Evolutionary conservation across 345 rosid genomes (phyloP).

Genomic region (Brassica incana): DNA sequence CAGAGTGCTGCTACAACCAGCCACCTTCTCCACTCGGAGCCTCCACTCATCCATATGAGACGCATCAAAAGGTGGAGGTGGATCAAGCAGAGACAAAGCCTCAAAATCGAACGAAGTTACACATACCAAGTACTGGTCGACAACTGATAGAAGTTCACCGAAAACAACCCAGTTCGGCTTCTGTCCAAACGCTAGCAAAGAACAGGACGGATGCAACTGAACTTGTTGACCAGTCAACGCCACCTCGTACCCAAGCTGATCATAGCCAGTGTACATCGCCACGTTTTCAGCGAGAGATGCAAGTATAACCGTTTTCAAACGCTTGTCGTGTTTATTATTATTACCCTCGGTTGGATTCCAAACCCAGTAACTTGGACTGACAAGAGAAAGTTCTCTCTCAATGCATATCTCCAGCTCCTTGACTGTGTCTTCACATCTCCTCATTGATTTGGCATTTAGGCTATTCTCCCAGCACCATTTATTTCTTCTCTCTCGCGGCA

Average conservation of each 20-base stretch:
- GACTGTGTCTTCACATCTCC: slow-evolving; percentile 82
- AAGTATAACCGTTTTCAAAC: slow-evolving; percentile 63
- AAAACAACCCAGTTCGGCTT: slow-evolving; percentile 93
- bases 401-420: slow-evolving; percentile 69
- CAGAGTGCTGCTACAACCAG: slow-evolving; percentile 57
- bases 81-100: slow-evolving; percentile 51
- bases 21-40: slow-evolving; percentile 58
- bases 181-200: slow-evolving; percentile 67
- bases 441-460: slow-evolving; percentile 86
- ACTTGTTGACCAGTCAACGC: slow-evolving; percentile 71
- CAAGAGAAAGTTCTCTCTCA: slow-evolving; percentile 56
- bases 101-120: slow-evolving; percentile 82
- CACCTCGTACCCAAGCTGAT: slow-evolving; percentile 87
- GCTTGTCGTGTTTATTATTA: slow-evolving; percentile 42
- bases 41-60: slow-evolving; percentile 51
- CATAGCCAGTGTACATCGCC: slow-evolving; percentile 83
- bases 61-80: slow-evolving; percentile 73
- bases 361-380: slow-evolving; percentile 61
- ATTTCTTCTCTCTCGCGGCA: slow-evolving; percentile 53
- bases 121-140: slow-evolving; percentile 73
- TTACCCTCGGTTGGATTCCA: slow-evolving; percentile 59
- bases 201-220: slow-evolving; percentile 84
- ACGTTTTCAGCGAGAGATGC: slow-evolving; percentile 77
- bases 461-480: slow-evolving; percentile 95
- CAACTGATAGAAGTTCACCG: slow-evolving; percentile 63